A percentile compares a stretch with the other conserved stretches of the same genome.
These are phyloP conservation scores for Lactifluus subvellereus DNA, from an alignment of 768 basidiomycete genomes.

Conservation along the genomic window DNA sequence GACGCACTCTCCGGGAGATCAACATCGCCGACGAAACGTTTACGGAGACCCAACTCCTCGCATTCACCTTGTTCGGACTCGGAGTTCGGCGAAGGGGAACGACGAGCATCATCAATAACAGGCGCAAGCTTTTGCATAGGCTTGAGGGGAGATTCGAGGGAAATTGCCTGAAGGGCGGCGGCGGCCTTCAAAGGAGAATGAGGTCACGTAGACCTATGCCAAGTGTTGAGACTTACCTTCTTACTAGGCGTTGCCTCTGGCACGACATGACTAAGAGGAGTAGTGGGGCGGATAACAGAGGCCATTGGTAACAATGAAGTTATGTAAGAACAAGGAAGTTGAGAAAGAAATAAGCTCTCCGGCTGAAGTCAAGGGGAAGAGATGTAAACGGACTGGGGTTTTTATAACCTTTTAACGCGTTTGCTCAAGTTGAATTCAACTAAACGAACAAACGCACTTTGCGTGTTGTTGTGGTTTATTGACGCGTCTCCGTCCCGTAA, in stretches of 20 bases:
- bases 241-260: slow-evolving; percentile 36
- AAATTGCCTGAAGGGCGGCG: slow-evolving; percentile 30
- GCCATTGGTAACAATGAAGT: slow-evolving; percentile 20
- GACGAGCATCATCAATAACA: slow-evolving; percentile 27
- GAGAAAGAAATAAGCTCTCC: slow-evolving; percentile 2
- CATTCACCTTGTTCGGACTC: slow-evolving; percentile 17
- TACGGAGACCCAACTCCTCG: slow-evolving; percentile 10
- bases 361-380: not conserved
- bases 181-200: slow-evolving; percentile 28
- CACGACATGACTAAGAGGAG: slow-evolving; percentile 24
- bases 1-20: slow-evolving; percentile 42
- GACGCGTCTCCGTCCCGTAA: slow-evolving; percentile 16
- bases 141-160: slow-evolving; percentile 31
- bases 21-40: slow-evolving; percentile 50
- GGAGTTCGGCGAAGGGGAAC: slow-evolving; percentile 21
- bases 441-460: slow-evolving; percentile 24
- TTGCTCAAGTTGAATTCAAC: slow-evolving; percentile 29
- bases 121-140: slow-evolving; percentile 19
- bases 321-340: not conserved
- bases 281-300: slow-evolving; percentile 21
- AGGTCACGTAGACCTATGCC: not conserved
- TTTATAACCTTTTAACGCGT: slow-evolving; percentile 26
- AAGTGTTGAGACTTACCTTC: slow-evolving; percentile 25
- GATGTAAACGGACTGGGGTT: not conserved
- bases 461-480: slow-evolving; percentile 35